A percentile compares a stretch with the other conserved stretches of the same genome.
Evolutionary conservation across 164 flowering plant species (phyloP).

Genomic region (Vitis cinerea): DNA sequence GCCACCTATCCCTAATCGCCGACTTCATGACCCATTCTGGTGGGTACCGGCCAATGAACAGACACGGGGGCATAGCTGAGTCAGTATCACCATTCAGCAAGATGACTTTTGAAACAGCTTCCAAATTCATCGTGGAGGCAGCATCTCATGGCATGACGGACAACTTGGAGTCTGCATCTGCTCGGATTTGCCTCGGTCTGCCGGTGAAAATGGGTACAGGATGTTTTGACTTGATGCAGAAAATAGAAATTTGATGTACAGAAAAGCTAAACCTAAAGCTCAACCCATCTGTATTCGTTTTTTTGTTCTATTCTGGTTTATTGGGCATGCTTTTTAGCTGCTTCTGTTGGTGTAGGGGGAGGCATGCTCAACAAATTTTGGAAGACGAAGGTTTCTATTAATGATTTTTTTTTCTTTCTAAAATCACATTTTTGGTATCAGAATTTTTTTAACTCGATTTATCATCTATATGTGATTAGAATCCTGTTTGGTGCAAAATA

Average conservation of each 20-base stretch:
- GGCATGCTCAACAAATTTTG: too few relatives aligned
- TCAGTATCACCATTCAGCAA: constrained; percentile 74
- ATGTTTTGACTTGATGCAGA: constrained; percentile 75
- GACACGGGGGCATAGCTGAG: constrained; percentile 68
- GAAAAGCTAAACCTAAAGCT: background rate
- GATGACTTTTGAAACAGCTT: constrained; percentile 89
- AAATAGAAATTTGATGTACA: constrained; percentile 42
- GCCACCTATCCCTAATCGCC: constrained; percentile 77
- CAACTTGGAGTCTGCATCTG: constrained; percentile 76
- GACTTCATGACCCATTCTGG: constrained; percentile 92
- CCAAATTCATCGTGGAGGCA: constrained; percentile 70
- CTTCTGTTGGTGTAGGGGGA: too few relatives aligned
- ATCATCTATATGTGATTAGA: too few relatives aligned
- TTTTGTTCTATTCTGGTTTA: background rate
- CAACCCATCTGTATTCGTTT: too few relatives aligned
- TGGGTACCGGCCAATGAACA: constrained; percentile 72
- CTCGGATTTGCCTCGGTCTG: constrained; percentile 82
- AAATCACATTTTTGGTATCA: too few relatives aligned
- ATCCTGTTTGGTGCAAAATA: too few relatives aligned
- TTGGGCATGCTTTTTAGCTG: too few relatives aligned
- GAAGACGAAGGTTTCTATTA: too few relatives aligned
- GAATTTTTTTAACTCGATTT: too few relatives aligned
- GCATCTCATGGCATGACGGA: constrained; percentile 66
- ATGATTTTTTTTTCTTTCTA: too few relatives aligned
- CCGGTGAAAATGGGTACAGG: constrained; percentile 94